Percentiles rank a stretch among this genome's conserved stretches.
phyloP scores from a whole-genome alignment of 2,329 filamentous ascomycete genomes.

The Simplicillium sp. region DNA sequence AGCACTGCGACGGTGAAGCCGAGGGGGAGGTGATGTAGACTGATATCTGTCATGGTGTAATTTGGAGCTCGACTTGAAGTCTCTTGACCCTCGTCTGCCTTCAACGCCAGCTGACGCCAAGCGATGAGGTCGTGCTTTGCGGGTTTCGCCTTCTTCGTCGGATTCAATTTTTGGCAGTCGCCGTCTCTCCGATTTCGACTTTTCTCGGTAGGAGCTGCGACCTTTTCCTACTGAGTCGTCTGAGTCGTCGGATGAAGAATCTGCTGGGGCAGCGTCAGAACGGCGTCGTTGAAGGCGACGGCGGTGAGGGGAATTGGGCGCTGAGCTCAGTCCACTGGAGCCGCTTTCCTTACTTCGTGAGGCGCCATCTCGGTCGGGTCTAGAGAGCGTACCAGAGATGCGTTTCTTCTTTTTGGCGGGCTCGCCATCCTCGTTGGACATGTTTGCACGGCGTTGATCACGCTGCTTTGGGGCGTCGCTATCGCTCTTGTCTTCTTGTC shows the following conservation, averaged over 20 bases:
- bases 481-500: conserved; percentile 55
- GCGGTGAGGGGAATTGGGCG: conserved; percentile 42
- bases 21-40: conserved; percentile 51
- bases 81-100: conserved; percentile 18
- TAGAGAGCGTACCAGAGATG: conserved; percentile 14
- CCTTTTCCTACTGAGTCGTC: conserved; percentile 34
- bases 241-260: conserved; percentile 44
- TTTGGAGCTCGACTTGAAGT: conserved; percentile 23
- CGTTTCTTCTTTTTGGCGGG: conserved; percentile 41
- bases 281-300: conserved; percentile 22
- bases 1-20: conserved; percentile 51
- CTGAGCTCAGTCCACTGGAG: conserved; percentile 49
- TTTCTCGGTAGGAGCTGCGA: conserved; percentile 35
- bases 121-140: conserved; percentile 44
- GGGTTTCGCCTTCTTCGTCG: conserved; percentile 46
- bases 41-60: conserved; percentile 21
- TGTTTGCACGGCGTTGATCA: conserved; percentile 22
- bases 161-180: conserved; percentile 45
- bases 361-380: conserved; percentile 29
- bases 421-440: conserved; percentile 23
- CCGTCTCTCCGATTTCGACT: conserved; percentile 40
- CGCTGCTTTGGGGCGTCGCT: conserved; percentile 25
- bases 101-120: conserved; percentile 35
- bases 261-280: conserved; percentile 25
- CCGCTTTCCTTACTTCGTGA: conserved; percentile 34